Percentiles rank a stretch among this genome's conserved stretches.
Conservation (phyloP, 106 monocot genomes). For the Gastrodia elata region DNA sequence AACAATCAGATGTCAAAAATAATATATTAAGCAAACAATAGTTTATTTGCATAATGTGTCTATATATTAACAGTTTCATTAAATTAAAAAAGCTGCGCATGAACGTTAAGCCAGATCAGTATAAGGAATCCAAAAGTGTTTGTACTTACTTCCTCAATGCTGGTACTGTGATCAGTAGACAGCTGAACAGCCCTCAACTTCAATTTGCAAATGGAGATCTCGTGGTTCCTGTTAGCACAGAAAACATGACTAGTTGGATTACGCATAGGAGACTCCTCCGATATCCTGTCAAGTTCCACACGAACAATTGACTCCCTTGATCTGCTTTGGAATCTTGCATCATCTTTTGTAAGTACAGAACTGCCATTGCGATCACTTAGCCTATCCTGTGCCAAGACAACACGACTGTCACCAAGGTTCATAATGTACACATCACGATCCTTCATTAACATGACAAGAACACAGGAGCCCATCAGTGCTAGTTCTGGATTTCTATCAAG, state of each 20-base stretch:
- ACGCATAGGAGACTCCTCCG: slow-evolving; percentile 87
- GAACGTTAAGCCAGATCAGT: not conserved
- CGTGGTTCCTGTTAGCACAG: slow-evolving; percentile 51
- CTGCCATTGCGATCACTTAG: slow-evolving; percentile 22
- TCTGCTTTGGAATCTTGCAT: slow-evolving; percentile 35
- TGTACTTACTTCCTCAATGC: slow-evolving; percentile 63
- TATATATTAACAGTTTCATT: not conserved
- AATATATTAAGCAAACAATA: not conserved
- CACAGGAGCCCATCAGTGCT: slow-evolving; percentile 95
- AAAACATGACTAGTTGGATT: slow-evolving; percentile 41
- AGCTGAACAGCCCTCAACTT: slow-evolving; percentile 77
- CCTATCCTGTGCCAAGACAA: slow-evolving; percentile 80
- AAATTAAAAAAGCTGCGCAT: not conserved
- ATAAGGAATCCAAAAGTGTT: not conserved
- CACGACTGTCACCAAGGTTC: slow-evolving; percentile 96
- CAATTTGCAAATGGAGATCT: slow-evolving; percentile 63
- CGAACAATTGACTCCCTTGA: slow-evolving; percentile 73
- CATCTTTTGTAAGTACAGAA: slow-evolving; percentile 28
- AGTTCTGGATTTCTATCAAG: slow-evolving; percentile 91
- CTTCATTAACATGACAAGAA: slow-evolving; percentile 98
- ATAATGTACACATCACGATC: slow-evolving; percentile 97
- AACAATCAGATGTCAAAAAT: not conserved
- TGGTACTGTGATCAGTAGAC: slow-evolving; percentile 79
- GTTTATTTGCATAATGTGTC: not conserved
- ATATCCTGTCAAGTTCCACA: slow-evolving; percentile 87